A percentile compares a stretch with the other conserved stretches of the same genome.
Evolutionary conservation across 768 basidiomycete species (phyloP).

Genomic region (Baorangia bicolor): DNA sequence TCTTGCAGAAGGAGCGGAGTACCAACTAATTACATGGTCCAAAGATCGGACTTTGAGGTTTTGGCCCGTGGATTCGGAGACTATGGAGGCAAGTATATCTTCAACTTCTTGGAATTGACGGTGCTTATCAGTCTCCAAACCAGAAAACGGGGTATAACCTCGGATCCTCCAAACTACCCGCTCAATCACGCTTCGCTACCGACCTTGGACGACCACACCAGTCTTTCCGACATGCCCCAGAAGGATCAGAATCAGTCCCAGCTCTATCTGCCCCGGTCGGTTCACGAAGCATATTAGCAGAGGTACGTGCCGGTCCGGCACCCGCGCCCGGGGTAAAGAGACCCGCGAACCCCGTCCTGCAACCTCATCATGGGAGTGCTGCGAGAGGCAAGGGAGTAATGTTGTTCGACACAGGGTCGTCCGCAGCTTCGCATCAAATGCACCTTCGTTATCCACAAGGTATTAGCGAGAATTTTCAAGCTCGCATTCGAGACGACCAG

Average conservation of each 20-base stretch:
- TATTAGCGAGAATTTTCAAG: slow-evolving; percentile 9
- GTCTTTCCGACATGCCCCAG: slow-evolving; percentile 60
- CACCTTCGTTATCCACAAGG: slow-evolving; percentile 36
- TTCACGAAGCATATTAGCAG: slow-evolving; percentile 64
- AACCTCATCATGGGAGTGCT: slow-evolving; percentile 36
- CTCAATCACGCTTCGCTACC: slow-evolving; percentile 22
- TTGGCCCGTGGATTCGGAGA: slow-evolving; percentile 79
- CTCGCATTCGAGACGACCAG: slow-evolving; percentile 14
- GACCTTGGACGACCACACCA: slow-evolving; percentile 27
- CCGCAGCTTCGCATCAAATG: slow-evolving; percentile 15
- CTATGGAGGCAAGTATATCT: slow-evolving; percentile 53
- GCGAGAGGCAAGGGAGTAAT: slow-evolving; percentile 30
- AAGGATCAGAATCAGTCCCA: slow-evolving; percentile 36
- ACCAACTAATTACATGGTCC: slow-evolving; percentile 74
- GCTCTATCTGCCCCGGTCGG: slow-evolving; percentile 68
- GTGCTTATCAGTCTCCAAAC: slow-evolving; percentile 7
- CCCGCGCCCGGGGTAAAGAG: slow-evolving; percentile 20
- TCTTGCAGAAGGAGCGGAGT: slow-evolving; percentile 47
- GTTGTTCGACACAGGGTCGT: slow-evolving; percentile 38
- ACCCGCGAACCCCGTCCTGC: slow-evolving; percentile 28
- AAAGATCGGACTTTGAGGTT: slow-evolving; percentile 90
- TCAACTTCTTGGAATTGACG: background rate
- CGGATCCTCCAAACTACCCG: slow-evolving; percentile 25
- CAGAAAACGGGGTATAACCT: slow-evolving; percentile 52
- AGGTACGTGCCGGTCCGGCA: slow-evolving; percentile 58